Evolutionary conservation across 768 basidiomycete genomes (phyloP), one percentile per base, ranked within the genome.

Genomic region (Leccinum boreale): DNA sequence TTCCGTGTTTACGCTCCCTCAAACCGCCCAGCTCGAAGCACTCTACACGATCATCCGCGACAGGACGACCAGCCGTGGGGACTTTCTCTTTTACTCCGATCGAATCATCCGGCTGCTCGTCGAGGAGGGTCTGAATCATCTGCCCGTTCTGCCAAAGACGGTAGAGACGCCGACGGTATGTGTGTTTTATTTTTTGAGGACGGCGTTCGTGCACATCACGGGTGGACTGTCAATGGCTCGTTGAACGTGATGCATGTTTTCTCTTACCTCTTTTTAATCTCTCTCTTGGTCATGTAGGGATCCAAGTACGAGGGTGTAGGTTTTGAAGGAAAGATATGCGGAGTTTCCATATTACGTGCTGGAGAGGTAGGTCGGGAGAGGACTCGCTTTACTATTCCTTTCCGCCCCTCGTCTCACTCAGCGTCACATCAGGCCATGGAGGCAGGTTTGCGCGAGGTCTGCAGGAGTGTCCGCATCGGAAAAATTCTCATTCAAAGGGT

Each of bases 401-500:
- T 23, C 33, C 14, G 11, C 46, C 23, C 14, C 31, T 44, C 24
- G 35, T 39, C 52, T 56, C 46, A 54, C 23, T 44, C 21, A 3
- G 39, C 52, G 2, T 47, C 15, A 12, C 31, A 21, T n/a, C 57
- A 94, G 90, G 94, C 95, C 2, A 99, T 99, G 96, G 96, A 99
- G 75, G 92, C 92, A 12, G 97, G 96, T 39, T 78, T 99, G 60
- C 81, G 96, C 45, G 96, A 98, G 73, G 96, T 98, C 39, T 98
- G 95, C 76, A 82, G 96, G 64, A 91, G 86, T 66, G 90, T 92
- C 26, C 82, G 96, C 61, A 96, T 99, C 58, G 96, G 96, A 50
- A 99, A 99, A 78, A 98, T 99, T 67, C 79, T 99, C 50, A 99
- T 99, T 60, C 96, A 99, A 75, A 76, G 96, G 70, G 94, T 93